A percentile compares a stretch with the other conserved stretches of the same genome.
phyloP scores from a whole-genome alignment of 257 asterid genomes.

The Nicotiana attenuata region DNA sequence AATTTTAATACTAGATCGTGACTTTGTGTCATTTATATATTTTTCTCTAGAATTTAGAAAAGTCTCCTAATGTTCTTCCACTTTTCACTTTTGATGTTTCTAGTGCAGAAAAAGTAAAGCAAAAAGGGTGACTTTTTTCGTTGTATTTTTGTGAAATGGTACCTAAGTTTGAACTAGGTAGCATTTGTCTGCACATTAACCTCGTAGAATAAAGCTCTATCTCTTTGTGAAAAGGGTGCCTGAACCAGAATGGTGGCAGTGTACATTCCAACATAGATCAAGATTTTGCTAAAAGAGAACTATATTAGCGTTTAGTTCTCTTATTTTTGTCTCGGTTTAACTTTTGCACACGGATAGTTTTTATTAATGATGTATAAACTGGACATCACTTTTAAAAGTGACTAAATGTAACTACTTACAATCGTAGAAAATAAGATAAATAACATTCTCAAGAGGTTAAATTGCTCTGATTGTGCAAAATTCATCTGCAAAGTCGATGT shows the following conservation, averaged over 20 bases:
- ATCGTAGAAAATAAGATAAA: too few relatives aligned
- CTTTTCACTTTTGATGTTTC: neutral
- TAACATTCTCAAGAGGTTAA: too few relatives aligned
- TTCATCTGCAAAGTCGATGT: too few relatives aligned
- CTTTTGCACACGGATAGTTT: too few relatives aligned
- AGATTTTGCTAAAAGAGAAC: neutral
- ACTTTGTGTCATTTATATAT: neutral
- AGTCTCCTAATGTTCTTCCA: neutral
- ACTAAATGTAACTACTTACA: too few relatives aligned
- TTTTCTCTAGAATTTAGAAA: neutral
- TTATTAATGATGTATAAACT: too few relatives aligned
- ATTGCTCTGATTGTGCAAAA: too few relatives aligned
- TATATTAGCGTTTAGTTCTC: neutral
- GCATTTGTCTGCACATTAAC: slow-evolving; percentile 1
- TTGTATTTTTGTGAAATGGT: neutral
- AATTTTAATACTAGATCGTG: neutral
- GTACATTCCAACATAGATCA: neutral
- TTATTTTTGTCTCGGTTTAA: too few relatives aligned
- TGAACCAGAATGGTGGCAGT: neutral
- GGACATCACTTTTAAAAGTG: too few relatives aligned
- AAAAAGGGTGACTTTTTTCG: neutral
- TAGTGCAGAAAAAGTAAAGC: neutral
- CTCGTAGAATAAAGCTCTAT: neutral
- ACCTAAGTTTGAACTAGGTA: neutral
- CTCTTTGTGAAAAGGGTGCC: neutral